A percentile compares a stretch with the other conserved stretches of the same genome.
These are phyloP conservation scores for Monosporascus sp. DNA, from an alignment of 2,329 filamentous ascomycete species.

Conservation along the genomic window DNA sequence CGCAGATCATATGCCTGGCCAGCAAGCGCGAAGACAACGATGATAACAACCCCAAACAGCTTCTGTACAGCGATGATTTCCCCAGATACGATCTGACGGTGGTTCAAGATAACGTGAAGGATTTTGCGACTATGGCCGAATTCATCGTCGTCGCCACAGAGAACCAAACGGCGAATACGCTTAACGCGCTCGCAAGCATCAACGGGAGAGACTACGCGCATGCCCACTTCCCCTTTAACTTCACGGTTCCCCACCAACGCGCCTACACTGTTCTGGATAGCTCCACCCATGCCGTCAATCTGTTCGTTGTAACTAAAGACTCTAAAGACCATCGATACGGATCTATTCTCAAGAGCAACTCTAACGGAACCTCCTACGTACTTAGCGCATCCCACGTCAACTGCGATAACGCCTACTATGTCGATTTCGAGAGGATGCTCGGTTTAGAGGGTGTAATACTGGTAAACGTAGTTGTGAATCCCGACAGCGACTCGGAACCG, in stretches of 20 bases:
- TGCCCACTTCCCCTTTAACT: constrained; percentile 81
- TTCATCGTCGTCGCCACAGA: constrained; percentile 86
- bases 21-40: constrained; percentile 62
- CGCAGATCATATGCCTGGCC: constrained; percentile 58
- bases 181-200: constrained; percentile 77
- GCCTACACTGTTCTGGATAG: constrained; percentile 93
- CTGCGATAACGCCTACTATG: constrained; percentile 68
- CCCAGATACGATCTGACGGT: constrained; percentile 60
- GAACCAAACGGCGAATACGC: constrained; percentile 60
- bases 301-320: constrained; percentile 80
- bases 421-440: constrained; percentile 94
- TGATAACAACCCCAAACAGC: constrained; percentile 56
- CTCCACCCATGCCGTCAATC: constrained; percentile 87
- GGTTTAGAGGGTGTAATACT: constrained; percentile 86
- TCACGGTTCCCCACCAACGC: constrained; percentile 70
- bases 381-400: constrained; percentile 79
- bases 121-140: constrained; percentile 92
- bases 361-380: constrained; percentile 93
- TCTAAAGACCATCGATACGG: constrained; percentile 65
- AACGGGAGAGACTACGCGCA: constrained; percentile 79
- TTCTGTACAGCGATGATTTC: constrained; percentile 75
- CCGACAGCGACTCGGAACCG: constrained; percentile 55
- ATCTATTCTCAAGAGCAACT: constrained; percentile 95
- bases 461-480: constrained; percentile 79
- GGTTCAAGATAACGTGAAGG: constrained; percentile 66